Percentiles rank a stretch among this genome's conserved stretches.
These are phyloP conservation scores for Candida chilensis DNA, from an alignment of 805 yeast species.

Conservation along the genomic window DNA sequence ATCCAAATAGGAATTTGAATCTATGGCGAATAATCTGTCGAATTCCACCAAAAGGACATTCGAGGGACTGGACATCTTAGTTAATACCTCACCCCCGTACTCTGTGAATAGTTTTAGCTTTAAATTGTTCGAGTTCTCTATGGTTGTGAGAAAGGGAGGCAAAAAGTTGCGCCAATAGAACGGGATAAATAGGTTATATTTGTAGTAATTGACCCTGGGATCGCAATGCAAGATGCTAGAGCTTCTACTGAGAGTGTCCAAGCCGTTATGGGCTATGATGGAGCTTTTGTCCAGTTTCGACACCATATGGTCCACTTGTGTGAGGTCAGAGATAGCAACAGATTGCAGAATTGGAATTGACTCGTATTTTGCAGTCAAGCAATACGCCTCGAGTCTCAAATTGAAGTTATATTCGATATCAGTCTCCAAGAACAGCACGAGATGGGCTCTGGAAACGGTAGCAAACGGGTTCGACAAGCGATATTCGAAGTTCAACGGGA, in stretches of 20 bases:
- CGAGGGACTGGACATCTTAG: too few relatives aligned
- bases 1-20: constrained; percentile 5
- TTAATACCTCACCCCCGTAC: too few relatives aligned
- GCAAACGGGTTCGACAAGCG: constrained; percentile 11
- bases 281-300: background rate
- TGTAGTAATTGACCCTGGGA: background rate
- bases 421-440: constrained; percentile 11
- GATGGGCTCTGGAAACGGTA: constrained; percentile 7
- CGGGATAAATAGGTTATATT: background rate
- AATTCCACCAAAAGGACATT: too few relatives aligned
- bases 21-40: constrained; percentile 1
- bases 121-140: background rate
- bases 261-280: too few relatives aligned
- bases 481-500: constrained; percentile 5
- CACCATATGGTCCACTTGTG: background rate
- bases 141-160: background rate
- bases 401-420: constrained; percentile 6
- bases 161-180: background rate
- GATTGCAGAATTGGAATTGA: constrained; percentile 2
- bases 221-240: background rate
- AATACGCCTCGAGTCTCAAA: constrained; percentile 1
- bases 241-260: background rate
- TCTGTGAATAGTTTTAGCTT: too few relatives aligned
- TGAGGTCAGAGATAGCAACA: constrained; percentile 1
- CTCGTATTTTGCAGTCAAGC: background rate